Percentiles rank a stretch among this genome's conserved stretches.
phyloP scores from a whole-genome alignment of 495 filamentous ascomycete genomes.

The Aspergillus bertholletiae region DNA sequence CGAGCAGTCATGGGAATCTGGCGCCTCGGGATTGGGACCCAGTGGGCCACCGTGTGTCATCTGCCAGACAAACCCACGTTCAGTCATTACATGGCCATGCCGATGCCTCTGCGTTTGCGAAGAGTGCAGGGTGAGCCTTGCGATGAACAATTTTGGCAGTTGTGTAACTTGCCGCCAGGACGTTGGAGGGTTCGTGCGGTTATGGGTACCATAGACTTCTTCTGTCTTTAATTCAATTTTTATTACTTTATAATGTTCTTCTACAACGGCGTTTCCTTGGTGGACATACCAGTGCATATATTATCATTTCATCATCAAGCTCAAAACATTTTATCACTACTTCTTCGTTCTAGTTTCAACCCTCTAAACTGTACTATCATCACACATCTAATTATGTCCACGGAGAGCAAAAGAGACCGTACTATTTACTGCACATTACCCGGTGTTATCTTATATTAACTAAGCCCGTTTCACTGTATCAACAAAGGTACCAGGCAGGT shows the following conservation, averaged over 20 bases:
- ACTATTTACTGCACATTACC: too few relatives aligned
- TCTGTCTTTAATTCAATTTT: not conserved
- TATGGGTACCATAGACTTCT: constrained; percentile 76
- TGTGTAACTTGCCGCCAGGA: constrained; percentile 91
- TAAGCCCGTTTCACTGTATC: too few relatives aligned
- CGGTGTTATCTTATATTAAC: too few relatives aligned
- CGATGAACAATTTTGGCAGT: constrained; percentile 94
- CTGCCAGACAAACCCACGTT: constrained; percentile 82
- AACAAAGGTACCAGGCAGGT: too few relatives aligned
- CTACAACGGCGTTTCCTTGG: not conserved
- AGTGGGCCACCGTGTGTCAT: constrained; percentile 88
- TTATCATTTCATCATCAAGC: not conserved
- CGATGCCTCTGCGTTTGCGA: constrained; percentile 92
- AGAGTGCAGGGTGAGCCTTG: constrained; percentile 87
- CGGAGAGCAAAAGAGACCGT: not conserved
- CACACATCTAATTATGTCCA: not conserved
- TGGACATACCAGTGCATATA: not conserved
- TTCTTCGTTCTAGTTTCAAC: not conserved
- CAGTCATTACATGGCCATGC: constrained; percentile 94
- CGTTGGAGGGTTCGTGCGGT: constrained; percentile 78
- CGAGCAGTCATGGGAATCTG: constrained; percentile 56
- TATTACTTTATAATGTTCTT: constrained; percentile 1
- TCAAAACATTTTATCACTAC: too few relatives aligned
- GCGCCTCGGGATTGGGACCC: constrained; percentile 66
- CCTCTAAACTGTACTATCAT: not conserved